Evolutionary conservation across 129 eudicot species (phyloP), one percentile per base, ranked within the genome.

Genomic region (Chrysanthemum seticuspe): DNA sequence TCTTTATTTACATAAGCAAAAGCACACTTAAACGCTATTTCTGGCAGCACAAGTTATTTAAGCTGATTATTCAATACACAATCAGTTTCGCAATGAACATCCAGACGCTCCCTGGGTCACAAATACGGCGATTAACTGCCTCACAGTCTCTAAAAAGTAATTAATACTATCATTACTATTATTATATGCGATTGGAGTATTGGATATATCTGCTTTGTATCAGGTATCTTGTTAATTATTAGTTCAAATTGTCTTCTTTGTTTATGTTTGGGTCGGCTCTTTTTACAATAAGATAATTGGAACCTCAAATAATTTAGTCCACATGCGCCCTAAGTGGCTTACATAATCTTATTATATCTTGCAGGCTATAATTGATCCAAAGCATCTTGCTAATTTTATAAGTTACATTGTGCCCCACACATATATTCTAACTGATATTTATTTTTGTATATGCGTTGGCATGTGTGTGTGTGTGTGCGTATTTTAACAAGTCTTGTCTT

Each of bases 321-420:
- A 53, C 55, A 12, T 71, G 67, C 29, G 8, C 31, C 59, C 3
- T 60, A 61, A 72, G 59, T 18, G 68, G 76, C 68, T 27, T 72
- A 23, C 49, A 8, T 72, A 23, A 59, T 25, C 40, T 60, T 60
- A 72, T 23, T 60, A 47, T 23, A 60, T 48, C 68, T 61, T 25
- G 52, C 60, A 73, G 70, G 69, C 77, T 62, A 15, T 62, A 3
- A 14, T 73, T 62, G 62, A 48, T 72, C 48, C 62, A 8, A 73
- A 31, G 70, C 55, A 62, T 73, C 77, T 61, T 62, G 61, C 27
- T 61, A 73, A 15, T n/a, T 25, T 29, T 10, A 0, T 40, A 36
- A 36, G 45, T 36, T 36, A 6, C 5, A 8, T 36, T 36, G 45
- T 36, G 45, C 45, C 45, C 0, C 45, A 36, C 45, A 36, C 45